Evolutionary conservation across 441 rosid species (phyloP), one percentile per base, ranked within the genome.

Genomic region (Cnidoscolus chayamansa): DNA sequence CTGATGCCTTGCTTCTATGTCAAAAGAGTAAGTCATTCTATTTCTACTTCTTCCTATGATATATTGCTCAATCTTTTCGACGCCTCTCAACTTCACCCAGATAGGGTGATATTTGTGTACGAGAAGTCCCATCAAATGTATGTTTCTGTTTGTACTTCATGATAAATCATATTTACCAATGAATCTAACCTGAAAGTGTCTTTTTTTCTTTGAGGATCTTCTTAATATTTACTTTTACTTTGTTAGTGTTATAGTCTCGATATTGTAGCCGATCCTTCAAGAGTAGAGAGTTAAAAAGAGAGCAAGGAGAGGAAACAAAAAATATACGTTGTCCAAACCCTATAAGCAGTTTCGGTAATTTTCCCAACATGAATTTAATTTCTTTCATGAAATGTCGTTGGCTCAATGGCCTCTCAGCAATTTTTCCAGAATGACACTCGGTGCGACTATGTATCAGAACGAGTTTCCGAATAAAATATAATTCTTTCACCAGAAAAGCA

Each of bases 1-100:
- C 86, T 95, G 53, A 93, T 91, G 98, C 99, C 99, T 76, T 84
- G 92, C 81, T 95, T 93, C 90, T 93, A 95, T 76, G 97, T 95
- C 84, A 93, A 95, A 81, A 87, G 99, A 78, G 99, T 93, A 83
- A 74, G 84, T 15, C 31, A 47, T 61, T 45, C 12, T 19, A n/a
- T 66, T 40, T 7, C 3, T 17, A 43, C 7, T 48, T 50, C 2
- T 63, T 5, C 40, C 40, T 15, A 40, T 40, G 45, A 3, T 53
- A 7, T 4, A 53, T 15, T 16, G 56, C 56, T 51, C 16, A 16
- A 51, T 0, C 56, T 51, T 51, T 51, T 51, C 19, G 15, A 51
- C 7, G 56, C 56, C 56, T 51, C 56, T 40, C 25, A 25, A 25
- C 25, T 25, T 25, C 25, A 25, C 25, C 25, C 25, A 25, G 25